Evolutionary conservation across 108 stramenopile genomes (phyloP).

Genomic region (Chaetoceros tenuissimus): DNA sequence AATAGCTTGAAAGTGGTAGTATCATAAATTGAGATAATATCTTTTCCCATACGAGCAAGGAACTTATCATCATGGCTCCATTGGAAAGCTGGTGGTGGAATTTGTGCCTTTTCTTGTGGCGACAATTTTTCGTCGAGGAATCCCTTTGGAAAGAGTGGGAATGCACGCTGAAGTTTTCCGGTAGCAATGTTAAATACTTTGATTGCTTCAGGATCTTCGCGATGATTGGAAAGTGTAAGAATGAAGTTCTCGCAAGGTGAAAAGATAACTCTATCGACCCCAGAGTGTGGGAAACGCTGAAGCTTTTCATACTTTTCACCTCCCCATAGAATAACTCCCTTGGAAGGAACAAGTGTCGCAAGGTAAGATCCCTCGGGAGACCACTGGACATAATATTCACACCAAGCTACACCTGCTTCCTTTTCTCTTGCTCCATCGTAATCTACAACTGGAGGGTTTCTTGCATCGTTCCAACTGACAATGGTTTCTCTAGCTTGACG

Average conservation of each 20-base stretch:
- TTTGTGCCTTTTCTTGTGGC: constrained; percentile 2
- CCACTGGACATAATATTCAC: constrained; percentile 93
- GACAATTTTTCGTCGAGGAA: constrained; percentile 34
- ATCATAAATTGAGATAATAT: constrained; percentile 86
- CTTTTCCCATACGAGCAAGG: constrained; percentile 88
- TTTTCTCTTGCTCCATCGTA: constrained; percentile 95
- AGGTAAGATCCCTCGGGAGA: constrained; percentile 88
- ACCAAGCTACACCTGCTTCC: constrained; percentile 88
- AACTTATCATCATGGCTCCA: constrained; percentile 93
- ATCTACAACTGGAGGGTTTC: constrained; percentile 72
- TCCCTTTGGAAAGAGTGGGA: constrained; percentile 61
- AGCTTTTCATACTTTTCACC: constrained; percentile 82
- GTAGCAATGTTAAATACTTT: constrained; percentile 87
- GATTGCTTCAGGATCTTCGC: constrained; percentile 69
- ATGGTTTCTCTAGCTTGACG: constrained; percentile 88
- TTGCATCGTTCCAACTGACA: constrained; percentile 84
- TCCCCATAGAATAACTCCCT: constrained; percentile 94
- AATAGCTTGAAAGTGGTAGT: constrained; percentile 86
- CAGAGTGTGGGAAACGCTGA: constrained; percentile 82
- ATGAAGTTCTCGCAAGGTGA: constrained; percentile 84
- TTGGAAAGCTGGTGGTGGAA: constrained; percentile 81
- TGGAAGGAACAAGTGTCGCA: constrained; percentile 83
- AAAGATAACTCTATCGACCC: constrained; percentile 75
- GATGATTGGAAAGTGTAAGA: constrained; percentile 77
- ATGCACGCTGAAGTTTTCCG: constrained; percentile 73